phyloP scores from a whole-genome alignment of 371 early-diverging fungal genomes.

The Synchytrium microbalum region DNA sequence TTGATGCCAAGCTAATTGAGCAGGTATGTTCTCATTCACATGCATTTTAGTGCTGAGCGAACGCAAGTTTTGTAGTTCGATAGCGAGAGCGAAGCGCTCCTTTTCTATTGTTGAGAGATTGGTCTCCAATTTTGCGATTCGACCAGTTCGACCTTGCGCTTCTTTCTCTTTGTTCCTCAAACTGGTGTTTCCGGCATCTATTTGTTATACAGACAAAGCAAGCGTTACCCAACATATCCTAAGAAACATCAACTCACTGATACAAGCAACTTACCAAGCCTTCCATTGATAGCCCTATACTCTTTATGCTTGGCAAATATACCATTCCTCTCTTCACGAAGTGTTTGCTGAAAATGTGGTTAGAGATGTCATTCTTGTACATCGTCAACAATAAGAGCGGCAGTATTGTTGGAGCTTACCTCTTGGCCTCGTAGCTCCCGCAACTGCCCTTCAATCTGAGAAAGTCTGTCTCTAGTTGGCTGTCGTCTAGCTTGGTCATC shows the following conservation, averaged over 20 bases:
- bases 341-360: no score
- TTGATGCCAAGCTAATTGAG: no score
- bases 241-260: no score
- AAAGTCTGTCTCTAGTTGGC: background rate
- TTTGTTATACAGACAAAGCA: background rate
- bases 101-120: background rate
- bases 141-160: background rate
- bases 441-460: background rate
- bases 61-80: no score
- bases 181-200: background rate
- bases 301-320: background rate
- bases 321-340: background rate
- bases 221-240: no score
- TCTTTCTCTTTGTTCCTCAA: background rate
- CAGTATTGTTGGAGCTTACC: no score
- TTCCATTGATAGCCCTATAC: background rate
- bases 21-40: no score
- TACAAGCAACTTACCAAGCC: background rate
- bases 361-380: no score
- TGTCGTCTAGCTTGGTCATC: background rate
- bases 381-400: no score
- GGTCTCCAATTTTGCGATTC: background rate
- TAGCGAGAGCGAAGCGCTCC: background rate
- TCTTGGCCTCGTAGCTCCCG: no score
- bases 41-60: no score